phyloP scores from a whole-genome alignment of 441 rosid species.

The Croton laevigatus region DNA sequence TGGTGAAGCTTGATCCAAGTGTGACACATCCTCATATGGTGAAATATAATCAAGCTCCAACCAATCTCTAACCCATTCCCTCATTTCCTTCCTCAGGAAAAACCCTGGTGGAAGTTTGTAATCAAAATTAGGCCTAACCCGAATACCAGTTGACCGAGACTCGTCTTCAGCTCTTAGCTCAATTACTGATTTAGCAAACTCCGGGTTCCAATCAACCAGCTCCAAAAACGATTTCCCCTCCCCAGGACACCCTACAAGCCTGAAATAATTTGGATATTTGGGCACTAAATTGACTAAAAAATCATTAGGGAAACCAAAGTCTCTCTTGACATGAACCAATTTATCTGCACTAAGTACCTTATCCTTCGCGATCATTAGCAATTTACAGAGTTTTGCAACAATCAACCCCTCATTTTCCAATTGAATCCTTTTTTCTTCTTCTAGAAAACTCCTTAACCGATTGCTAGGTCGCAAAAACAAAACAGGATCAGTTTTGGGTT shows the following conservation, averaged over 20 bases:
- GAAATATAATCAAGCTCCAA: slow-evolving; percentile 76
- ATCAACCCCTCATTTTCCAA: slow-evolving; percentile 44
- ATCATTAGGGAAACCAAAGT: slow-evolving; percentile 76
- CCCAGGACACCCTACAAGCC: slow-evolving; percentile 46
- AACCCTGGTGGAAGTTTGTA: slow-evolving; percentile 66
- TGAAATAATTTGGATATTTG: slow-evolving; percentile 57
- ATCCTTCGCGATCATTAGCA: slow-evolving; percentile 79
- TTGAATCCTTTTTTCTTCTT: slow-evolving; percentile 53
- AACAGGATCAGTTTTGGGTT: slow-evolving; percentile 58
- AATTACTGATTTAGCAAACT: slow-evolving; percentile 53
- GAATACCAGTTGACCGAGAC: slow-evolving; percentile 43
- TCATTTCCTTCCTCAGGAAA: slow-evolving; percentile 77
- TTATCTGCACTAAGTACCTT: slow-evolving; percentile 59
- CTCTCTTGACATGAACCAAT: slow-evolving; percentile 72
- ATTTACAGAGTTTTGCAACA: slow-evolving; percentile 67
- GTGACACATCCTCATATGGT: slow-evolving; percentile 64
- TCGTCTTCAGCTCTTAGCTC: slow-evolving; percentile 64
- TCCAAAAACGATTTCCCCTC: slow-evolving; percentile 60
- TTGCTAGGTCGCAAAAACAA: slow-evolving; percentile 52
- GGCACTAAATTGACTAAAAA: slow-evolving; percentile 60
- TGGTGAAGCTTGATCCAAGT: slow-evolving; percentile 57
- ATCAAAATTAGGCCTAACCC: slow-evolving; percentile 58
- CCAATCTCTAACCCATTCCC: slow-evolving; percentile 93
- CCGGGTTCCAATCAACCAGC: slow-evolving; percentile 63
- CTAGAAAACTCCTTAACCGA: slow-evolving; percentile 53